Percentiles rank a stretch among this genome's conserved stretches.
These are phyloP conservation scores for Globisporangium echinulatum DNA, from an alignment of 352 stramenopile species.

Conservation along the genomic window DNA sequence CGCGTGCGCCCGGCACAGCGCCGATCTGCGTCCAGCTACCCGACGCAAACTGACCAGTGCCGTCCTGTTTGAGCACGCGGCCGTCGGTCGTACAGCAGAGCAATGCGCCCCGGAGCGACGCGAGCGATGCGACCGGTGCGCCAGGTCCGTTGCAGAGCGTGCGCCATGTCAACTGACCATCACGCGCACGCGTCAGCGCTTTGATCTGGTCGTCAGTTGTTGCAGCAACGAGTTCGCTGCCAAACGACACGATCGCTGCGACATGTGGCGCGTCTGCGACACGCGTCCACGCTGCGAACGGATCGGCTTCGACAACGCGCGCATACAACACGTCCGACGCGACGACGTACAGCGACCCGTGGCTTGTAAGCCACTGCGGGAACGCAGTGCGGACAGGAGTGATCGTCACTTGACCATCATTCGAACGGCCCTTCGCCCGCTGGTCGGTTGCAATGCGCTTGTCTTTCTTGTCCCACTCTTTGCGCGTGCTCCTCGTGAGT, in stretches of 20 bases:
- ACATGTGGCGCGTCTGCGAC: constrained; percentile 38
- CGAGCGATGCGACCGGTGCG: constrained; percentile 44
- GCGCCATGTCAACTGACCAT: constrained; percentile 33
- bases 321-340: constrained; percentile 49
- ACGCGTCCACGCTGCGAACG: constrained; percentile 28
- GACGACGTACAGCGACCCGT: constrained; percentile 69
- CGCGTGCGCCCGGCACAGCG: constrained; percentile 26
- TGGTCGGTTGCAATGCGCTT: constrained; percentile 59
- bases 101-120: constrained; percentile 57
- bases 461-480: constrained; percentile 85
- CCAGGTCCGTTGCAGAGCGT: constrained; percentile 40
- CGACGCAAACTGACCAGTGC: constrained; percentile 50
- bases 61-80: constrained; percentile 63
- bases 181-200: constrained; percentile 34
- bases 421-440: constrained; percentile 15
- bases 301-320: constrained; percentile 47
- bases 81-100: constrained; percentile 54
- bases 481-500: constrained; percentile 76
- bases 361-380: constrained; percentile 68
- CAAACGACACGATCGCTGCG: constrained; percentile 66
- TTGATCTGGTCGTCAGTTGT: constrained; percentile 49
- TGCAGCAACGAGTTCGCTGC: constrained; percentile 56
- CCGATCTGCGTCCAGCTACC: constrained; percentile 55
- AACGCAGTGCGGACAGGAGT: constrained; percentile 21
- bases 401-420: constrained; percentile 44